Conservation (phyloP, 441 rosid genomes). For the Dalechampia spathulata region DNA sequence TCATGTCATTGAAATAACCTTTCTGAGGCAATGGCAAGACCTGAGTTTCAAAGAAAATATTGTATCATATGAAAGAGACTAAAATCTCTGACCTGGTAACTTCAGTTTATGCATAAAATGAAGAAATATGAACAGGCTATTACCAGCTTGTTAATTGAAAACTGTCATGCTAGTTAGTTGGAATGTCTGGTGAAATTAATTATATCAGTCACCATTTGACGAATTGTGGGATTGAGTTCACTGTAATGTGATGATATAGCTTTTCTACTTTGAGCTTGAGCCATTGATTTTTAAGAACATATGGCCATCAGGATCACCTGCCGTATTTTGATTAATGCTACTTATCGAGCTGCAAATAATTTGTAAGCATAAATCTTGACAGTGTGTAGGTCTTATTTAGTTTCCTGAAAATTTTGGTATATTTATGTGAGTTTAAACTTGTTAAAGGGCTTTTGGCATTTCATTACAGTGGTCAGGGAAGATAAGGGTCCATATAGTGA, state of each 20-base stretch:
- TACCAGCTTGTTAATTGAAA: too few relatives aligned
- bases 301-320: background rate
- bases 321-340: background rate
- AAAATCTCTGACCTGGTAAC: too few relatives aligned
- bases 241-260: too few relatives aligned
- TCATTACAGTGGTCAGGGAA: slow-evolving; percentile 76
- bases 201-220: too few relatives aligned
- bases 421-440: slow-evolving; percentile 3
- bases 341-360: background rate
- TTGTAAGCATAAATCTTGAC: background rate
- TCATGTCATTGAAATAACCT: slow-evolving; percentile 2
- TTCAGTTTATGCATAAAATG: too few relatives aligned
- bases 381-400: background rate
- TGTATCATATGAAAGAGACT: background rate
- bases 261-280: background rate
- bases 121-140: too few relatives aligned
- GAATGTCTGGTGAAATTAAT: too few relatives aligned
- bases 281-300: background rate
- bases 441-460: slow-evolving; percentile 5
- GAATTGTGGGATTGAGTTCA: too few relatives aligned
- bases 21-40: background rate
- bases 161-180: too few relatives aligned
- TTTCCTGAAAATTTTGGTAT: background rate
- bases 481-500: slow-evolving; percentile 79
- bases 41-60: background rate